phyloP scores from a whole-genome alignment of 768 basidiomycete genomes.

The Mycena haematopus region DNA sequence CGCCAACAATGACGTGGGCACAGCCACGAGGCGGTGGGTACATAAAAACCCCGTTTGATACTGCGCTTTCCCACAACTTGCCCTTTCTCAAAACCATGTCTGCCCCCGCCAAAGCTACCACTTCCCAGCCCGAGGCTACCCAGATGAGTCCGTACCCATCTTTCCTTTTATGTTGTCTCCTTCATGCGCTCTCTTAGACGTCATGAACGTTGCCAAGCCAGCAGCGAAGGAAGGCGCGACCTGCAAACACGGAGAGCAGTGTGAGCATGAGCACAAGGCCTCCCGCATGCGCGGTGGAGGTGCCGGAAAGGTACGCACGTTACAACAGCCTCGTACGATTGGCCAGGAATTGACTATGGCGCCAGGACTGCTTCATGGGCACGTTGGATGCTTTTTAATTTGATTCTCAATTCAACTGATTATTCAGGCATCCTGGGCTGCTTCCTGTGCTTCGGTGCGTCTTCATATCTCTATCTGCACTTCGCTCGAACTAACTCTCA shows the following conservation, averaged over 20 bases:
- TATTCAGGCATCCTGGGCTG: constrained; percentile 50
- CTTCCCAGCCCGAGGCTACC: constrained; percentile 63
- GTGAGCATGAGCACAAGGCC: constrained; percentile 54
- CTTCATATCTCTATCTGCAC: not conserved
- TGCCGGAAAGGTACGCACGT: constrained; percentile 59
- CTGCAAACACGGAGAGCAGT: constrained; percentile 35
- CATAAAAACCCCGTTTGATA: constrained; percentile 13
- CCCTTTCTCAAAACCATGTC: constrained; percentile 24
- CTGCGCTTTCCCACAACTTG: constrained; percentile 19
- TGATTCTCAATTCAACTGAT: too few species aligned
- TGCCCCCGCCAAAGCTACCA: constrained; percentile 43
- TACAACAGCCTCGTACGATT: constrained; percentile 5
- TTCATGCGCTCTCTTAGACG: constrained; percentile 40
- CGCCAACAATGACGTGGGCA: not conserved
- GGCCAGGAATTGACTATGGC: not conserved
- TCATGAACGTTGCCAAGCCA: constrained; percentile 46
- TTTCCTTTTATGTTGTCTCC: not conserved
- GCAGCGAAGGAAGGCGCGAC: constrained; percentile 27
- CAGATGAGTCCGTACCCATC: constrained; percentile 62
- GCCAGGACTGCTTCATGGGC: constrained; percentile 72
- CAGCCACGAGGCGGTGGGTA: constrained; percentile 7
- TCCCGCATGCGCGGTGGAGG: constrained; percentile 75
- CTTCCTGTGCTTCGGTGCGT: constrained; percentile 77
- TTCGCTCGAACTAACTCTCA: not conserved
- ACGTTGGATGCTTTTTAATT: too few species aligned